These are phyloP conservation scores for Pachyrhizus erosus DNA, from an alignment of 306 rosid genomes.

Conservation along the genomic window DNA sequence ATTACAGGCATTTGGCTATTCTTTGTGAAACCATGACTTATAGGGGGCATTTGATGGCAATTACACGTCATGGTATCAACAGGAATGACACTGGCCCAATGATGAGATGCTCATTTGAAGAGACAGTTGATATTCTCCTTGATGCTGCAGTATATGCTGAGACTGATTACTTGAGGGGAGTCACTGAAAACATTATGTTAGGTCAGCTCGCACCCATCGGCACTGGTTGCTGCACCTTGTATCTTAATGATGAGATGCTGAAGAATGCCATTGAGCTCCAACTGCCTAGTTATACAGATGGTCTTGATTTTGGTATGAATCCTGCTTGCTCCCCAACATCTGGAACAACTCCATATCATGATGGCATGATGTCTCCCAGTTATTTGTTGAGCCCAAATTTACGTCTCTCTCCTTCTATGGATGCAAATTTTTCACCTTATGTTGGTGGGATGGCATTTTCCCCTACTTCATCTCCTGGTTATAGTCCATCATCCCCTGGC, in stretches of 20 bases:
- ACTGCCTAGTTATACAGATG: conserved; percentile 93
- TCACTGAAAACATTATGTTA: conserved; percentile 92
- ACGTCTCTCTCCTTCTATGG: conserved; percentile 83
- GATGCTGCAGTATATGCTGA: conserved; percentile 97
- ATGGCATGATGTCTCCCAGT: conserved; percentile 94
- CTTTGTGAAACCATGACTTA: conserved; percentile 99
- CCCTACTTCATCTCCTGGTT: conserved; percentile 95
- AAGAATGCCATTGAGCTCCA: conserved; percentile 97
- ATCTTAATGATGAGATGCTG: conserved; percentile 91
- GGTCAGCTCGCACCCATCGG: conserved; percentile 99
- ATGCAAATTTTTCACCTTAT: conserved; percentile 97
- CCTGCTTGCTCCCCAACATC: conserved; percentile 88
- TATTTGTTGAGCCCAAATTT: conserved; percentile 92
- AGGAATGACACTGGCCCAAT: conserved; percentile 97
- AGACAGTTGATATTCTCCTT: conserved; percentile 94
- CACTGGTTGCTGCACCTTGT: conserved; percentile 82
- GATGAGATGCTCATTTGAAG: conserved; percentile 99
- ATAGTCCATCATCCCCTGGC: conserved; percentile 93
- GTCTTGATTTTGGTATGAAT: conserved; percentile 95
- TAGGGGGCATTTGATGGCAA: conserved; percentile 98
- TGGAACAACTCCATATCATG: conserved; percentile 85
- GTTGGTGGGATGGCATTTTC: conserved; percentile 97
- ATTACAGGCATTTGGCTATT: conserved; percentile 92
- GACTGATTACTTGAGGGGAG: conserved; percentile 86
- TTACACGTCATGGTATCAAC: conserved; percentile 96